Evolutionary conservation across 148 eudicot species (phyloP).

Genomic region (Heliamphora exappendiculata): DNA sequence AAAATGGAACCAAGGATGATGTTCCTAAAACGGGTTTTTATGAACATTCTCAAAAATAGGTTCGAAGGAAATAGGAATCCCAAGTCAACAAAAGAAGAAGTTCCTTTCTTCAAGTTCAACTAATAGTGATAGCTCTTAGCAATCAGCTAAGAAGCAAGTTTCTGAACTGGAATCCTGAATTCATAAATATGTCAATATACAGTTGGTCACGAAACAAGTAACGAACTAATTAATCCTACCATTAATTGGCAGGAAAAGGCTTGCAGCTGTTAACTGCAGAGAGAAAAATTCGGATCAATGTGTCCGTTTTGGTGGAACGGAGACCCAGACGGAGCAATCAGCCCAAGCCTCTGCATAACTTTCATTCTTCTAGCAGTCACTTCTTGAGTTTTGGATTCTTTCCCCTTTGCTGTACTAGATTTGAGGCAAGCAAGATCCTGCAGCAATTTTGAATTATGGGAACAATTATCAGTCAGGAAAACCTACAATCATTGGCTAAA

Average conservation of each 20-base stretch:
- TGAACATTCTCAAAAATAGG: neutral
- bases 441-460: constrained; percentile 9
- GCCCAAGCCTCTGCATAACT: constrained; percentile 67
- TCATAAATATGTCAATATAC: neutral
- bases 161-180: neutral
- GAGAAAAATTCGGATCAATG: constrained; percentile 12
- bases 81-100: neutral
- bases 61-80: neutral
- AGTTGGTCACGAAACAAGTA: neutral
- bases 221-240: neutral
- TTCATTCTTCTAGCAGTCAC: constrained; percentile 48
- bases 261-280: constrained; percentile 30
- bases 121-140: neutral
- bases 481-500: neutral
- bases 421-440: constrained; percentile 26
- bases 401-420: constrained; percentile 14
- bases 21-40: neutral
- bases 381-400: constrained; percentile 20
- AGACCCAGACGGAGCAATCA: constrained; percentile 59
- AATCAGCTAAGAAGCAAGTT: too few relatives aligned
- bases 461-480: neutral
- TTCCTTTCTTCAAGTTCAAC: neutral
- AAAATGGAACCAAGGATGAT: neutral
- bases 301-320: constrained; percentile 37
- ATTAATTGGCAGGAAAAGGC: neutral